Conservation (phyloP, 2,329 filamentous ascomycete genomes). For the Curvularia eragrostidis region DNA sequence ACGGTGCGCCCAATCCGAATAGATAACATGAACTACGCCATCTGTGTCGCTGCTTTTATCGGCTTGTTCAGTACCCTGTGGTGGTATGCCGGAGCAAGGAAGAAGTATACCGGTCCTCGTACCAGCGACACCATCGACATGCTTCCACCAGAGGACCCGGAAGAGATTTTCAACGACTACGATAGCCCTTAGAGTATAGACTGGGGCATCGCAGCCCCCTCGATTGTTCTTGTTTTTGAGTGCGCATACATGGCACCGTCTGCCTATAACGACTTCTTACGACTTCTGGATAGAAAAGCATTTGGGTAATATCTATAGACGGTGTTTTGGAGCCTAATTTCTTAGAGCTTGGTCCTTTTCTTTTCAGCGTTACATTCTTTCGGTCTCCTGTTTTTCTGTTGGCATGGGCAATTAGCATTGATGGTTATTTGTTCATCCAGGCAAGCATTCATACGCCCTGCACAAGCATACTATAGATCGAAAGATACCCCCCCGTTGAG, state of each 20-base stretch:
- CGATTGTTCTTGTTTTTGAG: background rate
- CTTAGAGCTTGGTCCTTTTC: no score
- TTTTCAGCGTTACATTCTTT: background rate
- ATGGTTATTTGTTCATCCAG: background rate
- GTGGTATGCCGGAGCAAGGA: constrained; percentile 54
- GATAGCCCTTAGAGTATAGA: constrained; percentile 29
- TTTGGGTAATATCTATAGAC: background rate
- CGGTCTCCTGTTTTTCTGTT: constrained; percentile 1
- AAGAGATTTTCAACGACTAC: constrained; percentile 47
- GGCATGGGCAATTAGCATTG: background rate
- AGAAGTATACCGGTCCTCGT: constrained; percentile 65
- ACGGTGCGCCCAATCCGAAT: constrained; percentile 52
- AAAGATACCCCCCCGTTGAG: constrained; percentile 19
- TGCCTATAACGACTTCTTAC: constrained; percentile 3
- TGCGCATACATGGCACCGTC: background rate
- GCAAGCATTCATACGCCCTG: background rate
- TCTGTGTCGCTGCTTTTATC: constrained; percentile 57
- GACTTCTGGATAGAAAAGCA: background rate
- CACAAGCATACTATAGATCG: constrained; percentile 12
- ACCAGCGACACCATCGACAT: constrained; percentile 60
- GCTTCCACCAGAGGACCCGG: constrained; percentile 52
- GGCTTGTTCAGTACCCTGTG: constrained; percentile 55
- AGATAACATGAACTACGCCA: constrained; percentile 58
- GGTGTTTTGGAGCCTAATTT: background rate
- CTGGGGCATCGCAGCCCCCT: background rate